phyloP scores from a whole-genome alignment of 306 rosid genomes.

The Sicyos edulis region DNA sequence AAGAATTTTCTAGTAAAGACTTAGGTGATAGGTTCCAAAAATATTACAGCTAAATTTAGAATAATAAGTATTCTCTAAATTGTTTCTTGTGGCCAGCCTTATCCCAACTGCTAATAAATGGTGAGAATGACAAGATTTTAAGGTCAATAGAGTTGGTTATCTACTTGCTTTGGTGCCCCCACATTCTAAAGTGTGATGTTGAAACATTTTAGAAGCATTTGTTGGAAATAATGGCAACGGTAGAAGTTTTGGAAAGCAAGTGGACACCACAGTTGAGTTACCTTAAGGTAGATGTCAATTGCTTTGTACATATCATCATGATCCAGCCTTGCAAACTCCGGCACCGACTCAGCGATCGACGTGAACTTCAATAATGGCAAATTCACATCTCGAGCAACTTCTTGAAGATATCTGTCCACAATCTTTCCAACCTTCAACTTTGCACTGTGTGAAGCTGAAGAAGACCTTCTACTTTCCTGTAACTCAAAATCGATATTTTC shows the following conservation, averaged over 20 bases:
- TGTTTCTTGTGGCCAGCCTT: constrained; percentile 46
- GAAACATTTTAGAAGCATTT: constrained; percentile 27
- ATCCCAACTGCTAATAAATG: constrained; percentile 43
- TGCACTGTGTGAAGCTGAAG: constrained; percentile 91
- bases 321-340: constrained; percentile 84
- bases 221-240: constrained; percentile 19
- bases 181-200: constrained; percentile 43
- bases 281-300: constrained; percentile 90
- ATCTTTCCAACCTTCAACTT: constrained; percentile 84
- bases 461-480: constrained; percentile 88
- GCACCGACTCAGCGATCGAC: constrained; percentile 70
- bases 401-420: constrained; percentile 82
- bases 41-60: constrained; percentile 11
- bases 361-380: constrained; percentile 66
- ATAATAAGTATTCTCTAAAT: constrained; percentile 21
- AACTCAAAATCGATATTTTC: constrained; percentile 84
- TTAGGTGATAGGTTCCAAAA: background rate
- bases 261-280: constrained; percentile 25
- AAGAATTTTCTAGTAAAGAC: background rate
- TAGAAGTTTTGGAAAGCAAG: constrained; percentile 23
- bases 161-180: constrained; percentile 50
- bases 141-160: constrained; percentile 88
- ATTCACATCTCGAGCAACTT: constrained; percentile 69
- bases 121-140: constrained; percentile 58
- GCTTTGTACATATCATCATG: constrained; percentile 97